These are phyloP conservation scores for Solanum appendiculatum DNA, from an alignment of 257 asterid species.

Conservation along the genomic window DNA sequence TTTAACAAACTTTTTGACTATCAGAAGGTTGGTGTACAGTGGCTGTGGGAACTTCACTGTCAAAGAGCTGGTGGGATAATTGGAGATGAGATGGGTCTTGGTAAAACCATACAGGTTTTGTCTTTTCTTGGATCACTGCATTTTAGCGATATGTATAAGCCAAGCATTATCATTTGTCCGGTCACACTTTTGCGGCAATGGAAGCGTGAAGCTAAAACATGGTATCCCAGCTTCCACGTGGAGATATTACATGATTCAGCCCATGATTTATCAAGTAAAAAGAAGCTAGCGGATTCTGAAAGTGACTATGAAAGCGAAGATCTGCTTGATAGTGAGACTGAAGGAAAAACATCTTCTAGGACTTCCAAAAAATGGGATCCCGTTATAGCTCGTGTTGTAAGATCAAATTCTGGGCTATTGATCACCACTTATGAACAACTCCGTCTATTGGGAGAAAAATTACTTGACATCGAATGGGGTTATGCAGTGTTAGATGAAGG, in stretches of 20 bases:
- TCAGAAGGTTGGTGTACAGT: constrained; percentile 96
- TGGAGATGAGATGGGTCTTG: constrained; percentile 99
- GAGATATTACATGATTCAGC: constrained; percentile 93
- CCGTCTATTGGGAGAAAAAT: constrained; percentile 62
- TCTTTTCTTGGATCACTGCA: constrained; percentile 92
- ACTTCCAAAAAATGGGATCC: constrained; percentile 64
- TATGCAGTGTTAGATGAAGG: constrained; percentile 96
- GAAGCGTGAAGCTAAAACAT: constrained; percentile 85
- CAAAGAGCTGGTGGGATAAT: constrained; percentile 96
- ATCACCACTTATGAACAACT: constrained; percentile 96
- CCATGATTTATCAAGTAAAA: constrained; percentile 36
- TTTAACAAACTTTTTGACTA: constrained; percentile 75
- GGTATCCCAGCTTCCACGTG: constrained; percentile 78
- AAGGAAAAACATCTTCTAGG: constrained; percentile 38
- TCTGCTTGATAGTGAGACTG: constrained; percentile 37
- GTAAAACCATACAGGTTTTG: constrained; percentile 85
- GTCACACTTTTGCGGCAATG: constrained; percentile 90
- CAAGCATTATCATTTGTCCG: constrained; percentile 89
- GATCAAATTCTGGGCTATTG: constrained; percentile 76
- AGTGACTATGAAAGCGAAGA: constrained; percentile 72
- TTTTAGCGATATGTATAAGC: constrained; percentile 77
- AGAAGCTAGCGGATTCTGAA: constrained; percentile 47
- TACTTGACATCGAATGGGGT: constrained; percentile 93
- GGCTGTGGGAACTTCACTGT: constrained; percentile 99
- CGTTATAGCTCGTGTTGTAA: constrained; percentile 63